Percentiles rank a stretch among this genome's conserved stretches.
These are phyloP conservation scores for Nicotiana rustica DNA, from an alignment of 305 asterid species.

Conservation along the genomic window DNA sequence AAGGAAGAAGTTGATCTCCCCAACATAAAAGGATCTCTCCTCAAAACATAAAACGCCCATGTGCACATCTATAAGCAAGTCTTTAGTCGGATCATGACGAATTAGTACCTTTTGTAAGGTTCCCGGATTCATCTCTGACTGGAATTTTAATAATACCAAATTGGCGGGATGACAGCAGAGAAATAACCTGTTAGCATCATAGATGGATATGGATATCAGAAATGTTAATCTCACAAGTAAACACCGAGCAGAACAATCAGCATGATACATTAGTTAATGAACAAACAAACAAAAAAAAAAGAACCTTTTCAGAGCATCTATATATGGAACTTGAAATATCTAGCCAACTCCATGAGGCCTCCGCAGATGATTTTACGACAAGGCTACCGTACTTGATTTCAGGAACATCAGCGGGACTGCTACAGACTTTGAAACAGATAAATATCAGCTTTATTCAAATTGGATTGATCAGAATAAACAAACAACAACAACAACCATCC, in stretches of 20 bases:
- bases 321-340: conserved; percentile 68
- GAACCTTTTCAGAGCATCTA: conserved; percentile 70
- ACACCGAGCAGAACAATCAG: neutral
- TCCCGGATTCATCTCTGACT: conserved; percentile 58
- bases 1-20: too few species aligned
- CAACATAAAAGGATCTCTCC: neutral
- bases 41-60: neutral
- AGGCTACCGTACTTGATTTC: conserved; percentile 77
- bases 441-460: neutral
- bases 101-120: conserved; percentile 66
- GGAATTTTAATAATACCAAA: conserved; percentile 75
- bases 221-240: neutral
- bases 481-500: too few species aligned
- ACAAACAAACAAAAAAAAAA: neutral
- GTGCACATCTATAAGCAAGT: neutral
- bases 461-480: neutral
- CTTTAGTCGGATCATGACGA: neutral
- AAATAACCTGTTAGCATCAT: conserved; percentile 58
- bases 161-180: conserved; percentile 66
- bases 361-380: conserved; percentile 49
- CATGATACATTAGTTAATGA: neutral
- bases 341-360: conserved; percentile 76
- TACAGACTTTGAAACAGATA: conserved; percentile 63
- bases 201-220: conserved; percentile 28
- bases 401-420: conserved; percentile 85